Evolutionary conservation across 2,329 filamentous ascomycete genomes (phyloP).

Genomic region (Plenodomus biglobosus): DNA sequence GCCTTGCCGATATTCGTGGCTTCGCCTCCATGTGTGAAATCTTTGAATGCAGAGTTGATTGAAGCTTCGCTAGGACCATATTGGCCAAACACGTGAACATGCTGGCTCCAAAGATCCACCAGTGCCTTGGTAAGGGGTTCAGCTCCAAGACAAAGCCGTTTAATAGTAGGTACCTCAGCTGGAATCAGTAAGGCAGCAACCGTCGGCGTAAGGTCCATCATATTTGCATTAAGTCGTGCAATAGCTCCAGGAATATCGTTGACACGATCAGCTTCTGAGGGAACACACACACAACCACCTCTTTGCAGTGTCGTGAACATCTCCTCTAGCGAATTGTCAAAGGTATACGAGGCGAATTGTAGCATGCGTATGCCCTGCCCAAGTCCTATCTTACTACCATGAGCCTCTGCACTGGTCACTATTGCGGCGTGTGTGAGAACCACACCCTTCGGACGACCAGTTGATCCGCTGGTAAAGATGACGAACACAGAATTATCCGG

Average conservation of each 20-base stretch:
- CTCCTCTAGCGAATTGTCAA: constrained; percentile 58
- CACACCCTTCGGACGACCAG: constrained; percentile 40
- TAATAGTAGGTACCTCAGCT: constrained; percentile 48
- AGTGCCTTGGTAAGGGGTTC: constrained; percentile 45
- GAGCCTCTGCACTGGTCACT: constrained; percentile 35
- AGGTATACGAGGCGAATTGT: constrained; percentile 54
- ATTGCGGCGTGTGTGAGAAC: constrained; percentile 37
- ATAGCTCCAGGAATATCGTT: constrained; percentile 53
- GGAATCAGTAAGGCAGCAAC: constrained; percentile 55
- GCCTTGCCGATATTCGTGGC: constrained; percentile 39
- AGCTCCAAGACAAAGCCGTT: constrained; percentile 48
- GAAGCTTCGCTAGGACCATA: constrained; percentile 40
- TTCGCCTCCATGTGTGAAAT: constrained; percentile 34
- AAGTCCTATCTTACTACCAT: constrained; percentile 32
- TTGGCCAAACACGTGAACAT: constrained; percentile 30
- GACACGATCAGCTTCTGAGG: constrained; percentile 57
- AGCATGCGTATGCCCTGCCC: constrained; percentile 33
- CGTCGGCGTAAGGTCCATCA: constrained; percentile 59
- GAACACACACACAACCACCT: constrained; percentile 57
- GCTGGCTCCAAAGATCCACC: constrained; percentile 30
- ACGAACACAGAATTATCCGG: constrained; percentile 36
- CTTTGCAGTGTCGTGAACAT: constrained; percentile 57
- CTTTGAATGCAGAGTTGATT: constrained; percentile 36
- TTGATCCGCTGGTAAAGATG: constrained; percentile 39
- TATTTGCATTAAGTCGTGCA: constrained; percentile 29